Percentiles rank a stretch among this genome's conserved stretches.
Conservation (phyloP, 1,139 yeast genomes). For the Protomyces pachydermus region DNA sequence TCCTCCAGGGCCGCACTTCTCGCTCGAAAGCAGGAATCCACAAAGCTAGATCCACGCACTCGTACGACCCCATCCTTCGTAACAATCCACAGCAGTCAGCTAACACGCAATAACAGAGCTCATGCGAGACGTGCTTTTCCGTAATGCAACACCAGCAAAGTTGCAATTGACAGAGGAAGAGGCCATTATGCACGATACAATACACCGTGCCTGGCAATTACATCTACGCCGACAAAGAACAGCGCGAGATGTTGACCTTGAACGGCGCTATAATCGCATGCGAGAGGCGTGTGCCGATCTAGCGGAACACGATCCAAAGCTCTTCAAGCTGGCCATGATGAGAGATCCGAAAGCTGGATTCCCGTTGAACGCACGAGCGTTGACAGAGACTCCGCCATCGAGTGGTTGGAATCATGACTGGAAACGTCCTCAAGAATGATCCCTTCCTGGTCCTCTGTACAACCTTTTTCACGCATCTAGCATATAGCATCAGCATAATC, state of each 20-base stretch:
- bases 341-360: conserved; percentile 45
- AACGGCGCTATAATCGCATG: conserved; percentile 62
- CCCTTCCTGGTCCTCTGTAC: neutral
- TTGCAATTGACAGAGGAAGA: conserved; percentile 75
- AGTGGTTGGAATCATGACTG: conserved; percentile 73
- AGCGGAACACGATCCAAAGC: conserved; percentile 47
- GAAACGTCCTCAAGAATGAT: conserved; percentile 37
- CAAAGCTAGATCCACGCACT: neutral
- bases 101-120: neutral
- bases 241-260: conserved; percentile 48
- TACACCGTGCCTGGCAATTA: conserved; percentile 76
- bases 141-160: conserved; percentile 20
- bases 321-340: conserved; percentile 49
- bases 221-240: conserved; percentile 51
- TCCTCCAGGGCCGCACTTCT: neutral
- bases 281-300: conserved; percentile 70
- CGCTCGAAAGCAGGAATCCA: neutral
- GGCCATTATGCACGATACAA: conserved; percentile 73
- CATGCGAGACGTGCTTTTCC: conserved; percentile 21
- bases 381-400: conserved; percentile 88
- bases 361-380: conserved; percentile 76
- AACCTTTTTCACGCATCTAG: neutral
- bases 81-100: neutral
- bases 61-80: neutral
- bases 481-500: neutral